Evolutionary conservation across 139 green algal species (phyloP).

Genomic region (Deuterostichococcus epilithicus): DNA sequence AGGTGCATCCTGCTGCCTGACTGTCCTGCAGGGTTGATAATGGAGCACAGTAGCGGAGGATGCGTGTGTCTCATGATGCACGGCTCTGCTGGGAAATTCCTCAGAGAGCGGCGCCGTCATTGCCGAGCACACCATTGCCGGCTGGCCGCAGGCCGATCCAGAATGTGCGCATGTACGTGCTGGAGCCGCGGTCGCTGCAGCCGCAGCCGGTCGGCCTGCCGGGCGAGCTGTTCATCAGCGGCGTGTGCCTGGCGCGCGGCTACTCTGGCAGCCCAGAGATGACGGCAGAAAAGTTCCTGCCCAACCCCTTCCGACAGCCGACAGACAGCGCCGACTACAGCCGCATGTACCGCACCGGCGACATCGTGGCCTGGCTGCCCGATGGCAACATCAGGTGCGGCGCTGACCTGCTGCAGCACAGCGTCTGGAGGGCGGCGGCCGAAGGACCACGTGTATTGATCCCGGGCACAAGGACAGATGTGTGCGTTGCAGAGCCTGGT

Average conservation of each 20-base stretch:
- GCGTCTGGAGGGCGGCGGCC: no score
- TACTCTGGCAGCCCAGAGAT: slow-evolving; percentile 34
- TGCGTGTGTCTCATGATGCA: no score
- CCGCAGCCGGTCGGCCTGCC: slow-evolving; percentile 29
- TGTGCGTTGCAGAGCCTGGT: no score
- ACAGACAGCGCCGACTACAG: slow-evolving; percentile 17
- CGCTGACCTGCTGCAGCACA: no score
- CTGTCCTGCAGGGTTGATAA: no score
- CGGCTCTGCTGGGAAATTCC: no score
- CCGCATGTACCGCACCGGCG: slow-evolving; percentile 34
- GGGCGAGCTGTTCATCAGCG: slow-evolving; percentile 49
- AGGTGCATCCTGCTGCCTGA: no score
- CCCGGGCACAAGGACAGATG: no score
- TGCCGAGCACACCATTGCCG: no score
- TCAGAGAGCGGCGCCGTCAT: no score
- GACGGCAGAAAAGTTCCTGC: slow-evolving; percentile 40
- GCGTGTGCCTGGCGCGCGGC: slow-evolving; percentile 32
- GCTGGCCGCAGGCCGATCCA: slow-evolving; percentile 32
- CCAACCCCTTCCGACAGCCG: slow-evolving; percentile 32
- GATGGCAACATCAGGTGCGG: slow-evolving; percentile 18
- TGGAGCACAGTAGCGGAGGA: no score
- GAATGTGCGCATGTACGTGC: slow-evolving; percentile 42
- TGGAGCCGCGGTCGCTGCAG: slow-evolving; percentile 22
- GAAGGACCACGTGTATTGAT: no score
- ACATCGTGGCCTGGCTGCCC: slow-evolving; percentile 19